Percentiles rank a stretch among this genome's conserved stretches.
Conservation (phyloP, 2,329 filamentous ascomycete genomes). For the Fonsecaea erecta region DNA sequence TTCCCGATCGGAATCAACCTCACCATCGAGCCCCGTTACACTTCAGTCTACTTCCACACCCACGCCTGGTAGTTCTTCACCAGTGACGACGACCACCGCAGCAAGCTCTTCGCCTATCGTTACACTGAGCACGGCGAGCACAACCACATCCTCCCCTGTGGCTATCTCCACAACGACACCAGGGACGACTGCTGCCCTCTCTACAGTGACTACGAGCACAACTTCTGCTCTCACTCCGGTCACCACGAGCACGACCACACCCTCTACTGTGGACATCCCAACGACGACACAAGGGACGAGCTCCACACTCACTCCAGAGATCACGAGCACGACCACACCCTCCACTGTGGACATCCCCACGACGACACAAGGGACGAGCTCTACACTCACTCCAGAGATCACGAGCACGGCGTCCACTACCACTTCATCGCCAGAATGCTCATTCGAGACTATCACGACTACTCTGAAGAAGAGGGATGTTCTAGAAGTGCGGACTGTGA, state of each 20-base stretch:
- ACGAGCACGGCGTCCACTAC: background rate
- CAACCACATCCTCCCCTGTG: background rate
- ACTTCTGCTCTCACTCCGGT: background rate
- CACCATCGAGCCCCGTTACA: conserved; percentile 1
- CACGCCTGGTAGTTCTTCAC: background rate
- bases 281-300: background rate
- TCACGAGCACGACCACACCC: background rate
- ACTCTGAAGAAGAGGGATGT: conserved; percentile 7
- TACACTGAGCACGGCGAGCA: background rate
- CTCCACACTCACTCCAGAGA: too few species aligned
- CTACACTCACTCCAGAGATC: background rate
- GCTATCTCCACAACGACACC: background rate
- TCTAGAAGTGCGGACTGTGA: conserved; percentile 9
- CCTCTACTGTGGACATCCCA: background rate
- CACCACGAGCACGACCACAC: background rate
- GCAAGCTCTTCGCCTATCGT: background rate
- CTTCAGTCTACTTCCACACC: background rate
- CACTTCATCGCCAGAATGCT: conserved; percentile 5
- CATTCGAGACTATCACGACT: conserved; percentile 7
- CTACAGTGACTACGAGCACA: background rate
- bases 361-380: background rate
- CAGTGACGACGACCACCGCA: background rate
- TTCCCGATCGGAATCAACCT: background rate
- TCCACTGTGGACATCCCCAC: background rate
- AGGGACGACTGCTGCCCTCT: too few species aligned